A percentile compares a stretch with the other conserved stretches of the same genome.
Evolutionary conservation across 345 rosid species (phyloP).

Genomic region (Citrus trifoliata): DNA sequence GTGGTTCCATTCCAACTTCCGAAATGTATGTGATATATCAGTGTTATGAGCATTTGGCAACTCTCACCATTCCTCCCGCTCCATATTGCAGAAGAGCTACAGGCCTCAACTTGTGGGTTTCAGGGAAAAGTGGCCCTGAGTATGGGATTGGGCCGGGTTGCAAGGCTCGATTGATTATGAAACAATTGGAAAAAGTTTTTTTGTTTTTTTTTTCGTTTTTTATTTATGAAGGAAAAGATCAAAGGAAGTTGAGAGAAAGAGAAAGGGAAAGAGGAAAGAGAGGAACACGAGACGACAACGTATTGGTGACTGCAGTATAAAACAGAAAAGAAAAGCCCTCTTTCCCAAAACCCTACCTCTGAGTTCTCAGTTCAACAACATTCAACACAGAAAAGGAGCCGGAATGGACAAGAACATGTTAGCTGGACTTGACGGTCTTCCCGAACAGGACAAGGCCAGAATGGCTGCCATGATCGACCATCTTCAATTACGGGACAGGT

Average conservation of each 20-base stretch:
- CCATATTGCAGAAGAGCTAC: too few species aligned
- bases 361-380: too few species aligned
- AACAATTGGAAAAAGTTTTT: too few species aligned
- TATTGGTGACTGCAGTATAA: background rate
- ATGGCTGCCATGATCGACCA: constrained; percentile 87
- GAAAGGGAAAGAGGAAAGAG: too few species aligned
- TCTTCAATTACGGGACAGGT: constrained; percentile 93
- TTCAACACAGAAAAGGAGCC: background rate
- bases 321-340: background rate
- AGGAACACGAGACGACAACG: background rate
- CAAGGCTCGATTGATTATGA: background rate
- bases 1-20: too few species aligned
- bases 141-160: background rate
- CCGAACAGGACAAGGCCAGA: constrained; percentile 66
- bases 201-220: too few species aligned
- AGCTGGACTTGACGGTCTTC: constrained; percentile 75
- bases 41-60: too few species aligned
- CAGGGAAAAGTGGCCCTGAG: background rate
- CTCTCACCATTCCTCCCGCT: too few species aligned
- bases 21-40: too few species aligned
- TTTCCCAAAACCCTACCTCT: constrained; percentile 3
- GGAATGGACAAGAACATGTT: constrained; percentile 79
- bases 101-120: too few species aligned
- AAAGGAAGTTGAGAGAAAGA: too few species aligned
- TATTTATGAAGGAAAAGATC: too few species aligned